Evolutionary conservation across 495 filamentous ascomycete genomes (phyloP).

Genomic region (Beverwykella pulmonaria): DNA sequence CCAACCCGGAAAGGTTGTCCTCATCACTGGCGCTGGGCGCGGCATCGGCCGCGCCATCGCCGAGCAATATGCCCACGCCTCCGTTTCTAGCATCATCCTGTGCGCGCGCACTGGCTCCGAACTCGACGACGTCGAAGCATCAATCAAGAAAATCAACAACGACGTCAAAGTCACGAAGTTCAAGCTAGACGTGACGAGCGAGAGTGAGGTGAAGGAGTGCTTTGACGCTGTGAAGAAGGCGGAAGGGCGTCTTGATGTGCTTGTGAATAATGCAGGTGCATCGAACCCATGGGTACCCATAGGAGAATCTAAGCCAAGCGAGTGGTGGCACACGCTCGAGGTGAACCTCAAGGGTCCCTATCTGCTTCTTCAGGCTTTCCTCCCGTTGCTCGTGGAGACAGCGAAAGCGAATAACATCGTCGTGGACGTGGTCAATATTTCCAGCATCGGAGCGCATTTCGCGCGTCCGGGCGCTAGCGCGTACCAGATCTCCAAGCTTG

Average conservation of each 20-base stretch:
- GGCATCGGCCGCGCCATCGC: conserved; percentile 41
- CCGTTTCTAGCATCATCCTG: conserved; percentile 38
- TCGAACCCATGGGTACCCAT: conserved; percentile 47
- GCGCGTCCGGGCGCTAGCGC: conserved; percentile 42
- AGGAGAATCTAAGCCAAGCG: conserved; percentile 49
- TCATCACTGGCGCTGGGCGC: conserved; percentile 41
- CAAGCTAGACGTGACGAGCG: conserved; percentile 50
- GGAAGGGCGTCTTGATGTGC: conserved; percentile 53
- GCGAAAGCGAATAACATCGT: conserved; percentile 50
- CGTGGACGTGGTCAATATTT: conserved; percentile 43
- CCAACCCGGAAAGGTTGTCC: conserved; percentile 37
- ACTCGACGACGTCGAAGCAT: conserved; percentile 43
- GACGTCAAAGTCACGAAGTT: conserved; percentile 48
- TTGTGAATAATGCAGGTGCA: conserved; percentile 60
- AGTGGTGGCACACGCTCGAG: conserved; percentile 52
- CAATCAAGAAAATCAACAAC: conserved; percentile 47
- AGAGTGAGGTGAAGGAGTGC: conserved; percentile 45
- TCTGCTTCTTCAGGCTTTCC: conserved; percentile 49
- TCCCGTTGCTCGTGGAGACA: conserved; percentile 52
- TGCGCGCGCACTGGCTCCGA: conserved; percentile 49
- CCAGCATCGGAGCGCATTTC: conserved; percentile 50
- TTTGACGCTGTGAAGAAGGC: conserved; percentile 40
- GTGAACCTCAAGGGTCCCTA: conserved; percentile 56
- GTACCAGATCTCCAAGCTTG: conserved; percentile 55
- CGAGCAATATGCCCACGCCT: conserved; percentile 39